Base-by-base conservation (phyloP, 2,329 filamentous ascomycete species). In the Fusarium subtropicale region DNA sequence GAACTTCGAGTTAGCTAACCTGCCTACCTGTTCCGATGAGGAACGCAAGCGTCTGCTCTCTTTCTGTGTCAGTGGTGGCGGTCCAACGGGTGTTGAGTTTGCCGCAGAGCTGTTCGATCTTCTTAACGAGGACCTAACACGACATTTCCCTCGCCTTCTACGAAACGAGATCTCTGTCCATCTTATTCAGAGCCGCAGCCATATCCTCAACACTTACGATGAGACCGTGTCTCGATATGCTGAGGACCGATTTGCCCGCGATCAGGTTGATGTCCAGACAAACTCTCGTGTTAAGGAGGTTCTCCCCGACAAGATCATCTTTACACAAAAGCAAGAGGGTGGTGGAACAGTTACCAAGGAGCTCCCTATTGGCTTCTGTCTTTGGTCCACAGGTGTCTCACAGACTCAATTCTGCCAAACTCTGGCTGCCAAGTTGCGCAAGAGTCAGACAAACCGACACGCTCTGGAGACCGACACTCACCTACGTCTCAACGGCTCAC, bases 161-260 rank as follows among this genome's bases (percentile, higher is more conserved):
- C 90, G 96, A 66, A 98, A 98, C 77, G 94, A 99, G 78, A 97
- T 99, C 50, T 98, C 96, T 0, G 95, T 99, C 2, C 97, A 99
- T 76, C 86, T 99, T 47, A 97, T 99, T 66, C 96, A 99, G 77
- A 97, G 93, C 75, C 89, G 96, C 62, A 90, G 92, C 41, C 96
- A 99, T 74, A 99, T 99, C 68, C 85, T 99, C 31, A 99, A 99
- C 82, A 99, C 96, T 1, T 99, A 99, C 77, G 96, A 99, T 71
- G 96, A 99, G 81, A 91, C 93, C 0, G 86, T 99, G 2, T 97
- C 94, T 13, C 90, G 90, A 76, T 99, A 97, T 77, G 95, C 96
- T 22, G 96, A 99, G 81, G 88, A 92, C 55, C 90, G 92, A 42
- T 97, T 99, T 76, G 89, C 92, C 20, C 93, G 96, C 75, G 96